These are phyloP conservation scores for Melampsora larici-populina DNA, from an alignment of 1,284 basidiomycete genomes.

Conservation along the genomic window DNA sequence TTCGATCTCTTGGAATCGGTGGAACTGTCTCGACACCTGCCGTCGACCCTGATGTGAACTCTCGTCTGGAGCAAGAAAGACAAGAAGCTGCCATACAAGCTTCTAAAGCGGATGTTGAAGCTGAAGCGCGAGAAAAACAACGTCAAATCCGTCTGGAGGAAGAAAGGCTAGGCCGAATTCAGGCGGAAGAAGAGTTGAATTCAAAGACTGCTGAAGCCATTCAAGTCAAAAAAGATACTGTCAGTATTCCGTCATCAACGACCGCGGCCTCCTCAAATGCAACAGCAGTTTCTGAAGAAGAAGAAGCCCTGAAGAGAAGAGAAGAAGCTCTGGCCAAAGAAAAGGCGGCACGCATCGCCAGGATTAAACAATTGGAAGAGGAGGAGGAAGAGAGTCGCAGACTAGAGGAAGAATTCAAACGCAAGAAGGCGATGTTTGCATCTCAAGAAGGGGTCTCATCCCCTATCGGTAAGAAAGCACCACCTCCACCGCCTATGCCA, in stretches of 20 bases:
- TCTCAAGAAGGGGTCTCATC: slow-evolving; percentile 50
- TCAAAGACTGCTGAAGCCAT: slow-evolving; percentile 60
- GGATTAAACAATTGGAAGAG: slow-evolving; percentile 56
- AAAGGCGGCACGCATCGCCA: slow-evolving; percentile 54
- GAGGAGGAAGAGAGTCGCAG: slow-evolving; percentile 61
- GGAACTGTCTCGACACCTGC: slow-evolving; percentile 60
- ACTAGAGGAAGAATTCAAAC: slow-evolving; percentile 59
- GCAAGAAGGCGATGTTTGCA: slow-evolving; percentile 48
- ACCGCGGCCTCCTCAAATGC: slow-evolving; percentile 22
- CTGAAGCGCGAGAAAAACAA: slow-evolving; percentile 65
- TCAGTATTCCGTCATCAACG: not conserved
- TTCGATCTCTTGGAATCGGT: slow-evolving; percentile 76
- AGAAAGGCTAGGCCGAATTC: slow-evolving; percentile 59
- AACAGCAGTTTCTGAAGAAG: slow-evolving; percentile 65
- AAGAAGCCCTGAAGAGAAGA: slow-evolving; percentile 65
- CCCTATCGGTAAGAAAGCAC: slow-evolving; percentile 40
- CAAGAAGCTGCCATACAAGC: slow-evolving; percentile 52
- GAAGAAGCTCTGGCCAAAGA: slow-evolving; percentile 73
- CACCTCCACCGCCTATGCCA: slow-evolving; percentile 48
- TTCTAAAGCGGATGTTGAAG: slow-evolving; percentile 64
- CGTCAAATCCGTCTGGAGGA: slow-evolving; percentile 60
- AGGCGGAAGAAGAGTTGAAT: slow-evolving; percentile 48
- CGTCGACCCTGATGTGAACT: slow-evolving; percentile 48
- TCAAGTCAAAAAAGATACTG: slow-evolving; percentile 8
- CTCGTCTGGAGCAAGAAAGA: slow-evolving; percentile 51